These are phyloP conservation scores for Oryza australiensis DNA, from an alignment of 176 grass and related monocot species.

Conservation along the genomic window DNA sequence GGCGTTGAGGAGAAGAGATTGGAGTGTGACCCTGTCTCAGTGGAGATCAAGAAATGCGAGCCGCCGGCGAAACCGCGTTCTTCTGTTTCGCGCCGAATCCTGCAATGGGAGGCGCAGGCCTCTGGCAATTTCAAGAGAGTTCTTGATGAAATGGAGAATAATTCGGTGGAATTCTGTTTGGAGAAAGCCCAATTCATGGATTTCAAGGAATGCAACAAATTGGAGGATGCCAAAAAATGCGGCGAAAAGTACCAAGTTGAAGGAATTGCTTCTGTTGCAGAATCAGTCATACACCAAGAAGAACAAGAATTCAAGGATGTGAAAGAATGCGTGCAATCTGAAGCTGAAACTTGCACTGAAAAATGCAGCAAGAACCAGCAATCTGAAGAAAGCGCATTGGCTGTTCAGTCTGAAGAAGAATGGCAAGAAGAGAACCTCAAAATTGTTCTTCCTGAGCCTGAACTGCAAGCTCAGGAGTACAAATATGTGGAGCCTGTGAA, in stretches of 20 bases:
- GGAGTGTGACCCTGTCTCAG: slow-evolving; percentile 38
- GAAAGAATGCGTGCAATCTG: slow-evolving; percentile 3
- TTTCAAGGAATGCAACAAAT: slow-evolving; percentile 4
- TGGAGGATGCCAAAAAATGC: not conserved
- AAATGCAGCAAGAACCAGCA: not conserved
- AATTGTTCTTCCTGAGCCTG: not conserved
- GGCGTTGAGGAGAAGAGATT: slow-evolving; percentile 34
- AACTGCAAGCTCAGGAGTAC: not conserved
- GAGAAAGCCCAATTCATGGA: not conserved
- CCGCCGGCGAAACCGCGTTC: not conserved
- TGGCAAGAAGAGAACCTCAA: not conserved
- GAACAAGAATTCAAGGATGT: slow-evolving; percentile 29
- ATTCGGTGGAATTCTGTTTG: slow-evolving; percentile 10
- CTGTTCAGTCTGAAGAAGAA: not conserved
- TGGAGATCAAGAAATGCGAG: slow-evolving; percentile 36
- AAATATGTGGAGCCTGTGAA: not conserved
- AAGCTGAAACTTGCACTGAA: not conserved
- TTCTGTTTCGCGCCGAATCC: slow-evolving; percentile 34
- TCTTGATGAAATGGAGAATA: slow-evolving; percentile 5
- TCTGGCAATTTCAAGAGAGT: slow-evolving; percentile 26
- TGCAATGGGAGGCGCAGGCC: slow-evolving; percentile 36
- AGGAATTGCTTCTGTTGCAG: not conserved
- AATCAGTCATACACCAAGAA: not conserved
- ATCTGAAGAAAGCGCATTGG: not conserved
- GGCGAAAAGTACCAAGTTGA: not conserved